Evolutionary conservation across 805 yeast genomes (phyloP).

Genomic region (Clavispora vitiphila): DNA sequence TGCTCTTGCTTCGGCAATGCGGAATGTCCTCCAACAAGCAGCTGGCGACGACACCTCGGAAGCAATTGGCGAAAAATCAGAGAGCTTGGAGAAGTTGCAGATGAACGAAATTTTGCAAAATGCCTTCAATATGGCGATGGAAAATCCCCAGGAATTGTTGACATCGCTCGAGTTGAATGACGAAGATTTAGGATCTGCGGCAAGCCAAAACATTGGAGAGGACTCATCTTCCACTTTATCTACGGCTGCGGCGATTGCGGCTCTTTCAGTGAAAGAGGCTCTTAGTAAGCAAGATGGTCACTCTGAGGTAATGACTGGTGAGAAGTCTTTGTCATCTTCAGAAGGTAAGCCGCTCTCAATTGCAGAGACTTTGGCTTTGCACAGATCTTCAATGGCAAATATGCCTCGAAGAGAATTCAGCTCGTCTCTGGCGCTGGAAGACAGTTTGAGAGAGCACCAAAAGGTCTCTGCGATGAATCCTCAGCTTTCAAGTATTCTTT

Average conservation of each 20-base stretch:
- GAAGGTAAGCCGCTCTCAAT: slow-evolving; percentile 39
- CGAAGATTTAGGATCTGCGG: slow-evolving; percentile 2
- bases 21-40: slow-evolving; percentile 7
- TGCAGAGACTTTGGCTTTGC: slow-evolving; percentile 56
- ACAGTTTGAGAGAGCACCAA: slow-evolving; percentile 14
- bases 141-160: slow-evolving; percentile 48
- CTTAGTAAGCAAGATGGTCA: slow-evolving; percentile 1
- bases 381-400: slow-evolving; percentile 41
- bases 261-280: slow-evolving; percentile 7
- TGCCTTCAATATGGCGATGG: slow-evolving; percentile 74
- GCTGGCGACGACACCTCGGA: not conserved
- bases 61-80: slow-evolving; percentile 19
- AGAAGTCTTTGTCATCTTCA: slow-evolving; percentile 2
- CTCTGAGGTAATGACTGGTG: not conserved
- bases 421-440: slow-evolving; percentile 23
- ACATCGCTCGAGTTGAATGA: slow-evolving; percentile 30
- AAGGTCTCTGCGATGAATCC: slow-evolving; percentile 15
- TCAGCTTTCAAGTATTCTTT: slow-evolving; percentile 30
- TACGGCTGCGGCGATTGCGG: slow-evolving; percentile 13
- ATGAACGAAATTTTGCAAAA: slow-evolving; percentile 71
- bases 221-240: slow-evolving; percentile 5
- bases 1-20: slow-evolving; percentile 11
- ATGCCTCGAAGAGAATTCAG: slow-evolving; percentile 25
- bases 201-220: not conserved
- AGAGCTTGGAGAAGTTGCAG: slow-evolving; percentile 49